phyloP scores from a whole-genome alignment of 164 flowering plant genomes.

The Magnolia kwangsiensis region DNA sequence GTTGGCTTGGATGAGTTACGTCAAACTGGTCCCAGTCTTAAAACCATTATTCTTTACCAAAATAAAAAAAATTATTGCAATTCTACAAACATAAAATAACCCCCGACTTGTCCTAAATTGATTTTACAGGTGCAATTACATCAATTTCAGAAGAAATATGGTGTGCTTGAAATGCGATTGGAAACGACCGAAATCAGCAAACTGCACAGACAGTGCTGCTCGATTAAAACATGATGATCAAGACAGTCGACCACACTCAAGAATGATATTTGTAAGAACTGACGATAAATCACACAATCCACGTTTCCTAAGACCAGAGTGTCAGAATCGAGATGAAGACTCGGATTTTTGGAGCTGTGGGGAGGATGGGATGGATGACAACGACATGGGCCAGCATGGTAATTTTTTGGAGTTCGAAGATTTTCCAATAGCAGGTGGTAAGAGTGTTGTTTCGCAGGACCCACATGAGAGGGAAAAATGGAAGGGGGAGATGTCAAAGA shows the following conservation, averaged over 20 bases:
- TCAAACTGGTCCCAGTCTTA: too few species aligned
- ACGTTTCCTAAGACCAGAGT: constrained; percentile 14
- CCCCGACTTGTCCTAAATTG: background rate
- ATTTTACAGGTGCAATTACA: constrained; percentile 66
- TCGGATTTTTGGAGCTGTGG: constrained; percentile 29
- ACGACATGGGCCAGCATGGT: constrained; percentile 14
- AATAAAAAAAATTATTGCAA: too few species aligned
- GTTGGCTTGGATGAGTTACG: too few species aligned
- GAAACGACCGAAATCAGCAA: constrained; percentile 53
- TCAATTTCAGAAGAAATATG: constrained; percentile 74
- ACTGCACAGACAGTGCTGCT: constrained; percentile 17
- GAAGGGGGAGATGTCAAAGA: constrained; percentile 44
- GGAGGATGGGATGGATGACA: constrained; percentile 16
- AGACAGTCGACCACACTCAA: constrained; percentile 5
- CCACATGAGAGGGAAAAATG: constrained; percentile 37
- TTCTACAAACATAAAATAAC: too few species aligned
- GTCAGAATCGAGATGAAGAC: constrained; percentile 7
- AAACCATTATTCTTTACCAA: too few species aligned
- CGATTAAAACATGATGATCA: constrained; percentile 7
- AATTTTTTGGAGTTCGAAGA: constrained; percentile 26
- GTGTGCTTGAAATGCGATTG: constrained; percentile 73
- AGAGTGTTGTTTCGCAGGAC: constrained; percentile 39
- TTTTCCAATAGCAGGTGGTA: constrained; percentile 64
- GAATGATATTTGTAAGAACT: constrained; percentile 14
- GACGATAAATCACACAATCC: constrained; percentile 7